Percentiles rank a stretch among this genome's conserved stretches.
phyloP scores from a whole-genome alignment of 2,329 filamentous ascomycete species.

The Calonectria pseudoturangicola region DNA sequence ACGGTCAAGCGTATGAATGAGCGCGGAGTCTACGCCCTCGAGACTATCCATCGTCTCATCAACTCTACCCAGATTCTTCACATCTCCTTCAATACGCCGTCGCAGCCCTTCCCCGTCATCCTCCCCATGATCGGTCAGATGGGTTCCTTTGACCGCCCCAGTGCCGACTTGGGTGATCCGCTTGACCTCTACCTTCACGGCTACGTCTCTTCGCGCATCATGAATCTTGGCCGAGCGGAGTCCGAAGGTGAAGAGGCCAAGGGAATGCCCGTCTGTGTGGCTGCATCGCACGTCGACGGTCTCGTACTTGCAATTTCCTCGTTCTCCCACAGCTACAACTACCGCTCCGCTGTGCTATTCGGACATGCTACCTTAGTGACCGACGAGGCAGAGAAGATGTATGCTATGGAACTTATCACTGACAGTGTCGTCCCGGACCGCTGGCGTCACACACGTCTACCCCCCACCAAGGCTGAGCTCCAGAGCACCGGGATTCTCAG shows the following conservation, averaged over 20 bases:
- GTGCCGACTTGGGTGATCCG: slow-evolving; percentile 76
- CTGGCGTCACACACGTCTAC: slow-evolving; percentile 81
- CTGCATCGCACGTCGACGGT: slow-evolving; percentile 85
- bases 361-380: slow-evolving; percentile 82
- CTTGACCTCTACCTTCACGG: slow-evolving; percentile 89
- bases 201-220: slow-evolving; percentile 86
- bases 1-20: slow-evolving; percentile 80
- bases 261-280: slow-evolving; percentile 82
- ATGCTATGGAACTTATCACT: slow-evolving; percentile 86
- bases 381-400: slow-evolving; percentile 81
- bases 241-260: slow-evolving; percentile 49
- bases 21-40: slow-evolving; percentile 81
- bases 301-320: slow-evolving; percentile 87
- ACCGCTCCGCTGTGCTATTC: slow-evolving; percentile 86
- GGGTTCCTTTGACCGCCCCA: slow-evolving; percentile 80
- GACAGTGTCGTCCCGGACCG: slow-evolving; percentile 81
- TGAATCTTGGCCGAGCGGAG: slow-evolving; percentile 73
- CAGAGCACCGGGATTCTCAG: slow-evolving; percentile 83
- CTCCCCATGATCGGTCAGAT: slow-evolving; percentile 92
- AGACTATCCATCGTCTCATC: slow-evolving; percentile 84
- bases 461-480: slow-evolving; percentile 84
- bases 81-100: slow-evolving; percentile 82
- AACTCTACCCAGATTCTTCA: slow-evolving; percentile 85
- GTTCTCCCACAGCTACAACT: slow-evolving; percentile 90
- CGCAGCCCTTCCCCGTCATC: slow-evolving; percentile 83